These are phyloP conservation scores for Coniochaeta sp. DNA, from an alignment of 2,329 filamentous ascomycete species.

Conservation along the genomic window DNA sequence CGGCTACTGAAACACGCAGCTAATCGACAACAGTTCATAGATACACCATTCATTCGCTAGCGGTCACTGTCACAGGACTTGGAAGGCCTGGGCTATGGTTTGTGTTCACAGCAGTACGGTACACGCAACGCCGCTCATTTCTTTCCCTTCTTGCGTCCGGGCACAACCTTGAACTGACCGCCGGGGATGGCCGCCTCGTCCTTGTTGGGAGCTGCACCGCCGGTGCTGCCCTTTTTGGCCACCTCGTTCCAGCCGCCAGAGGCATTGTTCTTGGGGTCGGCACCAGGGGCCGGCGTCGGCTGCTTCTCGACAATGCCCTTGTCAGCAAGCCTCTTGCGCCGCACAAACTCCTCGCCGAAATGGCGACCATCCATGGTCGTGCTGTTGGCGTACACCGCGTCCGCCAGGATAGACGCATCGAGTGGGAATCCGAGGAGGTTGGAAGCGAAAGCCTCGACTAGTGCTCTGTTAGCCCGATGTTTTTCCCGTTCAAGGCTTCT, in stretches of 20 bases:
- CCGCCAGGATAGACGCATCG: constrained; percentile 76
- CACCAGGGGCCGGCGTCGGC: constrained; percentile 46
- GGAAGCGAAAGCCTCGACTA: constrained; percentile 75
- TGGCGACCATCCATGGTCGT: constrained; percentile 87
- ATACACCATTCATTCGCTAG: background rate
- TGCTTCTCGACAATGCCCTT: constrained; percentile 76
- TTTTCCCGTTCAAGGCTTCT: background rate
- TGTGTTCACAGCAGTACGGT: background rate
- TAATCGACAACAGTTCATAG: no score
- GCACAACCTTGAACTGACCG: constrained; percentile 81
- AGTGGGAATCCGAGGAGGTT: constrained; percentile 68
- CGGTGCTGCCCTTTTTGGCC: constrained; percentile 74
- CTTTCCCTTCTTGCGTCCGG: constrained; percentile 86
- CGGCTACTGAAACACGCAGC: no score
- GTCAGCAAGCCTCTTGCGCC: constrained; percentile 86
- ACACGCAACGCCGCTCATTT: constrained; percentile 38
- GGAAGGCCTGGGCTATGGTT: background rate
- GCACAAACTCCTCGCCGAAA: constrained; percentile 90
- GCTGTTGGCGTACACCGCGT: constrained; percentile 80
- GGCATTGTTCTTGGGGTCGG: constrained; percentile 34
- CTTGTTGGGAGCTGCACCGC: constrained; percentile 27
- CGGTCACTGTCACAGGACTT: background rate
- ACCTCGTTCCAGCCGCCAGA: constrained; percentile 90
- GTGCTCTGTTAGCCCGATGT: background rate
- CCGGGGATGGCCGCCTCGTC: constrained; percentile 35